Conservation (phyloP, 2,329 filamentous ascomycete species). For the Cyclaneusma minus region DNA sequence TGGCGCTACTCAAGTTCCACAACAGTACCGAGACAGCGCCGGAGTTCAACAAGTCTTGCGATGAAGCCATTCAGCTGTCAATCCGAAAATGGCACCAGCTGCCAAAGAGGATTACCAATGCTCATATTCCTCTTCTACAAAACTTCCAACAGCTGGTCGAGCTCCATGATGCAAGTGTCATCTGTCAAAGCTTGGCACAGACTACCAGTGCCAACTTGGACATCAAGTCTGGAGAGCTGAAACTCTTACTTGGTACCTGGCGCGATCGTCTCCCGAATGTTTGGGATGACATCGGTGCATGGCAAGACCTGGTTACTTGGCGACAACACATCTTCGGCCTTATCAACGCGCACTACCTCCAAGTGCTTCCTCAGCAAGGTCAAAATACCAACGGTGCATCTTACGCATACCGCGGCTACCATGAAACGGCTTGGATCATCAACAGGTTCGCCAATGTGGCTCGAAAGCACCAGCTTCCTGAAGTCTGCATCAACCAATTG, state of each 20-base stretch:
- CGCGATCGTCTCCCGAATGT: slow-evolving; percentile 89
- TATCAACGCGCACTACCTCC: slow-evolving; percentile 88
- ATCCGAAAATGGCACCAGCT: slow-evolving; percentile 98
- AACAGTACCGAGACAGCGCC: slow-evolving; percentile 65
- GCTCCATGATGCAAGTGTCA: slow-evolving; percentile 91
- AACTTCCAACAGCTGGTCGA: slow-evolving; percentile 98
- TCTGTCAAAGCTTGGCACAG: slow-evolving; percentile 75
- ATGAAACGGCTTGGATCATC: slow-evolving; percentile 99
- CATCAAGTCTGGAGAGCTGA: slow-evolving; percentile 87
- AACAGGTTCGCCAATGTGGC: slow-evolving; percentile 97
- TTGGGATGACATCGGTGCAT: slow-evolving; percentile 98
- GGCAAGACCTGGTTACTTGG: slow-evolving; percentile 99
- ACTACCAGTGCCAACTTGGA: slow-evolving; percentile 81
- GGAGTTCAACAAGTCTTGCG: slow-evolving; percentile 81
- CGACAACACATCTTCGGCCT: slow-evolving; percentile 96
- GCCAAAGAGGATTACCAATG: slow-evolving; percentile 83
- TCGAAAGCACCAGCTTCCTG: slow-evolving; percentile 87
- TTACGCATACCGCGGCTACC: slow-evolving; percentile 91
- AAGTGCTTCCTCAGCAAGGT: slow-evolving; percentile 63
- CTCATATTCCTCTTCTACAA: slow-evolving; percentile 86
- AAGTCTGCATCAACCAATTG: slow-evolving; percentile 93
- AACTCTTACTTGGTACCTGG: slow-evolving; percentile 87
- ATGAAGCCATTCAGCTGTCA: slow-evolving; percentile 92
- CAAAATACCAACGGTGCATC: slow-evolving; percentile 79
- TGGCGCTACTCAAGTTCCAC: slow-evolving; percentile 88